phyloP scores from a whole-genome alignment of 73 alveolate genomes.

The Blepharisma japonicum region DNA sequence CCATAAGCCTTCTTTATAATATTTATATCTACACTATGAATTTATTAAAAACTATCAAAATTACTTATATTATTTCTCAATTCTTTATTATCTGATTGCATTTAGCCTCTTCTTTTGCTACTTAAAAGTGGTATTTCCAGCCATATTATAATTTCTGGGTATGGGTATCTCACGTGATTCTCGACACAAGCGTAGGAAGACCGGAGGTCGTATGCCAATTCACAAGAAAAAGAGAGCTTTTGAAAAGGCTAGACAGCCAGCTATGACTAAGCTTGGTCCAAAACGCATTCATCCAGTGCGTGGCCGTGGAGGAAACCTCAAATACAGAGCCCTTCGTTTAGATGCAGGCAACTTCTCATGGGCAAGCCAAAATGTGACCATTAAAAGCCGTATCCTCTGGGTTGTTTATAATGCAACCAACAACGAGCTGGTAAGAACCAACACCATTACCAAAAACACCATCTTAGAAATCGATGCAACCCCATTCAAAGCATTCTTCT shows the following conservation, averaged over 20 bases:
- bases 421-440: constrained; percentile 97
- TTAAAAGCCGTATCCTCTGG: constrained; percentile 81
- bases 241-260: constrained; percentile 89
- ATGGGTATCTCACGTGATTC: constrained; percentile 97
- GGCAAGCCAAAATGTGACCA: constrained; percentile 70
- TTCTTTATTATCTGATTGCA: no score
- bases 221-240: constrained; percentile 91
- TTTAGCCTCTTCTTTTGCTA: no score
- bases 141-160: constrained; percentile 10
- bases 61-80: no score
- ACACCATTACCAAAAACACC: constrained; percentile 80
- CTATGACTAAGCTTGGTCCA: constrained; percentile 80
- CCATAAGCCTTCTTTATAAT: no score
- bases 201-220: constrained; percentile 97
- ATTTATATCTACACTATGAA: no score
- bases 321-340: constrained; percentile 75
- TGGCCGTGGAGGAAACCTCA: constrained; percentile 74
- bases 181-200: constrained; percentile 91
- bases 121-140: background rate
- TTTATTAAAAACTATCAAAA: no score
- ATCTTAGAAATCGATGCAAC: constrained; percentile 86
- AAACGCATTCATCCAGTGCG: constrained; percentile 54
- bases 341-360: constrained; percentile 80
- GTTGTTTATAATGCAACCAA: constrained; percentile 95
- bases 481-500: constrained; percentile 84